Base-by-base conservation (phyloP, 768 basidiomycete species). In the Suillus lakei region DNA sequence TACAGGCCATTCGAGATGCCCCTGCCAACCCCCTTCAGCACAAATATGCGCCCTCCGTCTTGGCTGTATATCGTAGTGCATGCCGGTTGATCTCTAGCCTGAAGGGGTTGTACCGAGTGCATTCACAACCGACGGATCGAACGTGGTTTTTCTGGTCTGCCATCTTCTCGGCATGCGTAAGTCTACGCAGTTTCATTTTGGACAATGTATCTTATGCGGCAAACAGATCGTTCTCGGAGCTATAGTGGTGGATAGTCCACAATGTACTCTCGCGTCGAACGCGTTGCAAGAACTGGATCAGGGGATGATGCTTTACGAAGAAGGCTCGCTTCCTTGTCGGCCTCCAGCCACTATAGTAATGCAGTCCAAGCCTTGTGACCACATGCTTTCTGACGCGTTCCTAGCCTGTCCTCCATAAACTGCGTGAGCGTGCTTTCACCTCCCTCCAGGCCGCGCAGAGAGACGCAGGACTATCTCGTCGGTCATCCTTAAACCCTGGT, bases 61-160 rank as follows among this genome's bases (percentile, higher is more conserved):
- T 82, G 54, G 78, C 83, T 16, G 74, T 79, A 23, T 82, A 81
- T 73, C 76, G 81, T 60, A 80, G 83, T 63, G 82, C 84, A 2
- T 77, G 78, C 55, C 70, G 79, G 41, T 66, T 85, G n/a, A 79
- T 85, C 51, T 73, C 78, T 13, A 77, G 79, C 58, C 70, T 85
- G 58, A 71, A 72, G 56, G 75, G 74, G 15, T 63, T 86, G 36
- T 82, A 79, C 60, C 63, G 63, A 8, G 71, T 76, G 28, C 79
- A 83, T 69, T 79, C 79, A 13, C 68, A 61, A 13, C 71, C 76
- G 4, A 71, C 77, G 8, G 70, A 78, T 30, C 69, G 73, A 44
- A 71, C 76, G 10, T 86, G 85, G 83, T 84, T 79, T 68, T 85
- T 85, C 71, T 86, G 86, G 85, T 82, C 84, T 1, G 76, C 76